Conservation (phyloP, 495 filamentous ascomycete genomes). For the Glarea lozoyensis region DNA sequence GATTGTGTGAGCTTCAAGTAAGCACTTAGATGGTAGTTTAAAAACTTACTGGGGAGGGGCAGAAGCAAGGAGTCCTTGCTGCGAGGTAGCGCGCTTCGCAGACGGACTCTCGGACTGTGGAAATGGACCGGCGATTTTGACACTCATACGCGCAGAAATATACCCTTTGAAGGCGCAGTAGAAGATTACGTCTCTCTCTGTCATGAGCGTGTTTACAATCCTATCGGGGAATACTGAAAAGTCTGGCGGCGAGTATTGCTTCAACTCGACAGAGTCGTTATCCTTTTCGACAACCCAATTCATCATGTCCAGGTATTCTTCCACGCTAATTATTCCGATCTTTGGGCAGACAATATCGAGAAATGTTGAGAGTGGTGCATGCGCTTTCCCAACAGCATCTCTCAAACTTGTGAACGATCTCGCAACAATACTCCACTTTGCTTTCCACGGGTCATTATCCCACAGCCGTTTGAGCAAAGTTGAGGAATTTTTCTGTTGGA, state of each 20-base stretch:
- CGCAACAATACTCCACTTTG: conserved; percentile 39
- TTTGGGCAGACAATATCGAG: conserved; percentile 26
- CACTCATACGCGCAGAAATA: background rate
- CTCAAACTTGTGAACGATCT: conserved; percentile 41
- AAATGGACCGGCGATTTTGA: background rate
- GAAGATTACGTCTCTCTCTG: conserved; percentile 5
- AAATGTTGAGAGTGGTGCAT: conserved; percentile 30
- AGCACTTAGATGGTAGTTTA: too few species aligned
- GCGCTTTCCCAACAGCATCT: conserved; percentile 29
- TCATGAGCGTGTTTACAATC: conserved; percentile 1
- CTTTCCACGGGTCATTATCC: conserved; percentile 33
- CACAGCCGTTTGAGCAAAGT: conserved; percentile 32
- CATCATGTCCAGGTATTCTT: conserved; percentile 30
- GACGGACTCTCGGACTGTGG: background rate
- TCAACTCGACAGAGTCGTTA: conserved; percentile 1
- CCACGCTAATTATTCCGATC: conserved; percentile 29
- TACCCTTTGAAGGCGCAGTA: conserved; percentile 1
- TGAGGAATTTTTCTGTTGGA: conserved; percentile 37
- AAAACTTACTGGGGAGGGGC: too few species aligned
- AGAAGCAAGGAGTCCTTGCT: background rate
- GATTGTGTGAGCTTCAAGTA: too few species aligned
- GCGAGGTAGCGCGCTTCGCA: background rate
- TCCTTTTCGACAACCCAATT: conserved; percentile 22
- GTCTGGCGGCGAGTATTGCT: conserved; percentile 1
- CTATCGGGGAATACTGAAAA: background rate